phyloP scores from a whole-genome alignment of 306 rosid genomes.

The Ormosia emarginata region DNA sequence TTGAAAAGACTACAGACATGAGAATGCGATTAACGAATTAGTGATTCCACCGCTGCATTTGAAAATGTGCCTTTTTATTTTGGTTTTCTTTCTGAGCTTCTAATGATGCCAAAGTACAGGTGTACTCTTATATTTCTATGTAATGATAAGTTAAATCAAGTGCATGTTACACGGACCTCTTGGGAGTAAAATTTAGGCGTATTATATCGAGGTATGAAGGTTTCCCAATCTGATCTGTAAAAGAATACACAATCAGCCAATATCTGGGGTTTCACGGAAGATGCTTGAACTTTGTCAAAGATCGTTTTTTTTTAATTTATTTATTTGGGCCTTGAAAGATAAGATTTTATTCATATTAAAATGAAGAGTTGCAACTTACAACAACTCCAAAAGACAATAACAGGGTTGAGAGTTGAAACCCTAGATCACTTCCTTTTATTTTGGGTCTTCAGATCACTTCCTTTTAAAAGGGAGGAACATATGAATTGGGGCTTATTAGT shows the following conservation, averaged over 20 bases:
- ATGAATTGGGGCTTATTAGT: no score
- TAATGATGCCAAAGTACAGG: background rate
- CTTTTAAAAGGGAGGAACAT: no score
- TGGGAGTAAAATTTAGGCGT: background rate
- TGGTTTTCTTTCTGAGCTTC: background rate
- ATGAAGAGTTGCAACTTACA: no score
- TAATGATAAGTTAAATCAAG: background rate
- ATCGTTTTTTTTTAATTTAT: no score
- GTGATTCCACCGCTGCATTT: background rate
- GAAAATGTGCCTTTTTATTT: constrained; percentile 4
- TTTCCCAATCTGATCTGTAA: background rate
- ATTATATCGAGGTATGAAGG: background rate
- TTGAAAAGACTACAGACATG: constrained; percentile 12
- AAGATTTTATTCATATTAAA: no score
- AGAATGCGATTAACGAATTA: background rate
- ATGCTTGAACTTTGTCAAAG: background rate
- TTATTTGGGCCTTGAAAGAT: no score
- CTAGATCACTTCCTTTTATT: no score
- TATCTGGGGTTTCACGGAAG: background rate
- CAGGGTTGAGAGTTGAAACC: no score
- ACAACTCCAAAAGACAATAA: no score
- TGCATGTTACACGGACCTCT: background rate
- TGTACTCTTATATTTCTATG: background rate
- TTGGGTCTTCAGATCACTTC: no score
- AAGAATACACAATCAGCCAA: no score